A percentile compares a stretch with the other conserved stretches of the same genome.
These are phyloP conservation scores for Hirschfeldia incana DNA, from an alignment of 345 rosid species.

Conservation along the genomic window DNA sequence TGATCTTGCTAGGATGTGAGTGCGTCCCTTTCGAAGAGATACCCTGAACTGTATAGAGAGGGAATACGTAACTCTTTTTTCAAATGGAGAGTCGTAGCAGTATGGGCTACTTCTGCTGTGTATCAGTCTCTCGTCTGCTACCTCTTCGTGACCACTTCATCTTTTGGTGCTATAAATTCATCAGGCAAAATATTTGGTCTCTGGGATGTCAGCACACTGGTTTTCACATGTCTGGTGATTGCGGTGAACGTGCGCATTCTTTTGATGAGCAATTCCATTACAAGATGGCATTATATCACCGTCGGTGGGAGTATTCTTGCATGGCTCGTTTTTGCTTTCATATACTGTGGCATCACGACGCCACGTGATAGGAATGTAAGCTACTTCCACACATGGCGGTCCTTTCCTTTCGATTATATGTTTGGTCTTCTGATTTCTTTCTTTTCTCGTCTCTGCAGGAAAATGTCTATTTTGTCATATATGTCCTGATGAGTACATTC, in stretches of 20 bases:
- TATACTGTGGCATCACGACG: constrained; percentile 69
- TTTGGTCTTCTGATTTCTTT: neutral
- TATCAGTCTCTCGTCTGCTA: constrained; percentile 90
- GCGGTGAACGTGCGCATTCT: constrained; percentile 94
- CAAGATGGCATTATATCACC: constrained; percentile 83
- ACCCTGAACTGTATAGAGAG: constrained; percentile 93
- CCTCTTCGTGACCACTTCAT: constrained; percentile 60
- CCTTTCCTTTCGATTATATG: neutral
- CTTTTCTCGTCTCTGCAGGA: constrained; percentile 51
- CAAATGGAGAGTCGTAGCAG: constrained; percentile 85
- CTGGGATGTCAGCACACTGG: constrained; percentile 99
- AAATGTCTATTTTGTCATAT: constrained; percentile 78
- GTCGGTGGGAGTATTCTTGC: constrained; percentile 92
- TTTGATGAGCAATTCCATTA: constrained; percentile 89
- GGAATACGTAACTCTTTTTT: constrained; percentile 84
- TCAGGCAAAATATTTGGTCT: constrained; percentile 85
- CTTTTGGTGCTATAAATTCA: constrained; percentile 60
- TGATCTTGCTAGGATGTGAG: constrained; percentile 74
- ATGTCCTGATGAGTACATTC: constrained; percentile 81
- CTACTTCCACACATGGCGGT: neutral
- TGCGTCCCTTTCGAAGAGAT: constrained; percentile 91
- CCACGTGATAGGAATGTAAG: constrained; percentile 47
- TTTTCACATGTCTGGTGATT: constrained; percentile 89
- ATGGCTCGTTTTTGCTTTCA: constrained; percentile 76
- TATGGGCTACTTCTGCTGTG: constrained; percentile 85